Evolutionary conservation across 2,329 filamentous ascomycete species (phyloP).

Genomic region (Ophiocordyceps sinensis): DNA sequence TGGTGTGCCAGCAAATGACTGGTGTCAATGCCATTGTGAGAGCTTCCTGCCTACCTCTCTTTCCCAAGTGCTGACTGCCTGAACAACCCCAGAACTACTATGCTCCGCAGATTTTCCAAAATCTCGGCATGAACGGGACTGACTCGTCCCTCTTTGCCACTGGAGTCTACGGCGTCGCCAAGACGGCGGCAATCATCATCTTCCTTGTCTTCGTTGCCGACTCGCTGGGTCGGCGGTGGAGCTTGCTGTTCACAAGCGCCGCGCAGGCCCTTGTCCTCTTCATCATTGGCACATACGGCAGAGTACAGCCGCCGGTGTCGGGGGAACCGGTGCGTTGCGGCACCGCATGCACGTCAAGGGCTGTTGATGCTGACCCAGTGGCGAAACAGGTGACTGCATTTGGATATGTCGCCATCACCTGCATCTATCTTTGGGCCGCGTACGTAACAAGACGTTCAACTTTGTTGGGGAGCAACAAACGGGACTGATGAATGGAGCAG

Average conservation of each 20-base stretch:
- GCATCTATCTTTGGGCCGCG: conserved; percentile 57
- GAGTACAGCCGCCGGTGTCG: conserved; percentile 40
- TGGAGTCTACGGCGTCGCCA: conserved; percentile 59
- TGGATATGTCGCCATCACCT: conserved; percentile 55
- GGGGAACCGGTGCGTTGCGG: conserved; percentile 26
- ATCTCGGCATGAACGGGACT: conserved; percentile 44
- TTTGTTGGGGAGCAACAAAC: not conserved
- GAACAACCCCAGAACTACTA: conserved; percentile 41
- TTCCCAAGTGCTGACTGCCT: not conserved
- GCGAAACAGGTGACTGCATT: conserved; percentile 38
- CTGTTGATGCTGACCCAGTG: not conserved
- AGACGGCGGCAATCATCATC: conserved; percentile 45
- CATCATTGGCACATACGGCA: conserved; percentile 58
- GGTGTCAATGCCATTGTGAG: conserved; percentile 34
- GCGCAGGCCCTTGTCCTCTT: conserved; percentile 50
- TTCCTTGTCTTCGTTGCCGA: conserved; percentile 58
- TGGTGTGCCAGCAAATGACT: conserved; percentile 63
- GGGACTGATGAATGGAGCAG: conserved; percentile 10
- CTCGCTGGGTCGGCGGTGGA: conserved; percentile 47
- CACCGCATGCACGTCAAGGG: not conserved
- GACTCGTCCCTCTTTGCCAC: conserved; percentile 53
- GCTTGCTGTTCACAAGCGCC: conserved; percentile 49
- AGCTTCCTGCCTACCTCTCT: conserved; percentile 16
- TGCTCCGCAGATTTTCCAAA: conserved; percentile 52
- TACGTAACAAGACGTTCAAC: conserved; percentile 8